Conservation (phyloP, 1,284 basidiomycete genomes). For the Ceratobasidium sp. region DNA sequence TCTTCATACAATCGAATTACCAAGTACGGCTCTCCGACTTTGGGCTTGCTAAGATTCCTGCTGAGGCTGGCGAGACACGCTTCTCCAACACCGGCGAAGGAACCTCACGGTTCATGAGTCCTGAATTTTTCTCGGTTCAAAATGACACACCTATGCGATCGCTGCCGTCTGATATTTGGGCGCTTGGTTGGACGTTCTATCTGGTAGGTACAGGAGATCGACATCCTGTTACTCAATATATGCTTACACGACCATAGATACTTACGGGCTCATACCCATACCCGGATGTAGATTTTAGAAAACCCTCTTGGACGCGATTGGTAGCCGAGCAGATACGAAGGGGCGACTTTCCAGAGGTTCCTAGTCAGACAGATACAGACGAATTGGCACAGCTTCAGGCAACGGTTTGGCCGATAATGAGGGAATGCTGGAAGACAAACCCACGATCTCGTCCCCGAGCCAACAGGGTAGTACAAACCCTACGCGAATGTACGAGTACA, state of each 20-base stretch:
- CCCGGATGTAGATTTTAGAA: neutral
- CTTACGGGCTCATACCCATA: slow-evolving; percentile 4
- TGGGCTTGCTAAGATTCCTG: slow-evolving; percentile 24
- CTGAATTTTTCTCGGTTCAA: slow-evolving; percentile 16
- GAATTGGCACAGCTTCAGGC: slow-evolving; percentile 6
- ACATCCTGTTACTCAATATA: neutral
- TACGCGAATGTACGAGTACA: slow-evolving; percentile 17
- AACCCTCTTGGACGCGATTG: neutral
- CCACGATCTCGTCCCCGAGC: neutral
- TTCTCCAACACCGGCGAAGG: slow-evolving; percentile 7
- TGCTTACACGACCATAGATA: neutral
- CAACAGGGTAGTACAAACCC: neutral
- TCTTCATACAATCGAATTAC: slow-evolving; percentile 17
- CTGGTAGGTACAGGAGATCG: neutral
- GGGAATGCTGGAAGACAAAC: slow-evolving; percentile 7
- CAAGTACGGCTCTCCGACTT: slow-evolving; percentile 27
- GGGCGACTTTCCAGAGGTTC: neutral
- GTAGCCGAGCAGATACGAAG: neutral
- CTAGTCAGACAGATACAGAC: neutral
- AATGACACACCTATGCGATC: slow-evolving; percentile 1
- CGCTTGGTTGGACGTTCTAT: slow-evolving; percentile 32
- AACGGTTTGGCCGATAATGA: slow-evolving; percentile 22
- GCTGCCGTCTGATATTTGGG: slow-evolving; percentile 31
- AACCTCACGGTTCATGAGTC: slow-evolving; percentile 24
- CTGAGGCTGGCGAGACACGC: neutral